Evolutionary conservation across 805 yeast species (phyloP).

Genomic region (Myxozyma vanderwaltii): DNA sequence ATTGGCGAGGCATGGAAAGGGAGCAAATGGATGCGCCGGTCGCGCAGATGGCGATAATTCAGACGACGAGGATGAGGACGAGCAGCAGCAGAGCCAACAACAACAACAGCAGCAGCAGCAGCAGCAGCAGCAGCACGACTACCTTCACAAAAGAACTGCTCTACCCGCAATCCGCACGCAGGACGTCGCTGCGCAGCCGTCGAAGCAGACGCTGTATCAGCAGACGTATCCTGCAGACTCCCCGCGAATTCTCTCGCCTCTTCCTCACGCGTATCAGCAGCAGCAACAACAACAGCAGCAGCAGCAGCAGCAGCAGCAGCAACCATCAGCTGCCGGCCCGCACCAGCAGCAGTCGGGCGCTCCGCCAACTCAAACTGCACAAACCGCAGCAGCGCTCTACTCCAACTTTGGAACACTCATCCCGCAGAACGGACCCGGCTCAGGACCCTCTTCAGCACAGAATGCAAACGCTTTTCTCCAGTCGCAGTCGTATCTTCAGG

Average conservation of each 20-base stretch:
- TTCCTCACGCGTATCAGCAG: constrained; percentile 26
- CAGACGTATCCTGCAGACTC: constrained; percentile 20
- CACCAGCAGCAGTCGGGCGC: constrained; percentile 4
- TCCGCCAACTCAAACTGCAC: constrained; percentile 4
- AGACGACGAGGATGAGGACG: constrained; percentile 28
- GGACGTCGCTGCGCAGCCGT: too few species aligned
- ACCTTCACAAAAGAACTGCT: constrained; percentile 7
- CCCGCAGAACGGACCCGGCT: constrained; percentile 2
- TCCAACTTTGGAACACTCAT: constrained; percentile 10
- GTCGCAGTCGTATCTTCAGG: constrained; percentile 16
- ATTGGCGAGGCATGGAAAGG: constrained; percentile 64
- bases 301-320: constrained; percentile 18
- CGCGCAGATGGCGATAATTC: constrained; percentile 28
- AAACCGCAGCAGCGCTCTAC: constrained; percentile 16
- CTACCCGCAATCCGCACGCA: constrained; percentile 25
- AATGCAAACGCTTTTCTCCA: constrained; percentile 30
- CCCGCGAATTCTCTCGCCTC: constrained; percentile 26
- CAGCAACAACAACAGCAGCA: constrained; percentile 8
- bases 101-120: constrained; percentile 8
- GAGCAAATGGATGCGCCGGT: constrained; percentile 44
- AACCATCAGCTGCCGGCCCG: constrained; percentile 6
- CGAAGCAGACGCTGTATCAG: constrained; percentile 9
- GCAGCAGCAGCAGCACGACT: constrained; percentile 15
- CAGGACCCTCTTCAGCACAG: constrained; percentile 10
- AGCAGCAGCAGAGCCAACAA: neutral